Base-by-base conservation (phyloP, 306 rosid species). In the Alnus rubra region DNA sequence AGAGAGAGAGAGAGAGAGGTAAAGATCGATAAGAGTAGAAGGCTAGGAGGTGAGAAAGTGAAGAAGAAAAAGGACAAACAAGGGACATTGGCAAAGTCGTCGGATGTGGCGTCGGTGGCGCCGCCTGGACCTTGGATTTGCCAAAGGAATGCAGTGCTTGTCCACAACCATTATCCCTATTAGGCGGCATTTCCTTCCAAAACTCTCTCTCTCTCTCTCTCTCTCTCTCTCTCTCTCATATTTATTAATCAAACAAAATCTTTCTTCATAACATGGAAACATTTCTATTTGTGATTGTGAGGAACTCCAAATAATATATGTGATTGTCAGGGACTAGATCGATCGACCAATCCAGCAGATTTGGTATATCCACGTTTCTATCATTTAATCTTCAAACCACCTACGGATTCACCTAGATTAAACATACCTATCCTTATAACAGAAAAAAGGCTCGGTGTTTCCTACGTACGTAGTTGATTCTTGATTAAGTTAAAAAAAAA, bases 101-200 rank as follows among this genome's bases (percentile, higher is more conserved):
- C 90, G 77, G 88, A 79, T 84, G 28, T 78, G 82, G 84, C 86
- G 80, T 89, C 75, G 85, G 86, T 83, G 91, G 84, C 89, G 85
- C 94, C 92, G 85, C 88, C 93, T 81, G 63, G 63, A 55, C 87
- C 90, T 92, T 92, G 98, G 94, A 94, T 88, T 90, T 94, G 94
- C 93, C 97, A 83, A 90, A 88, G 97, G 94, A 88, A 87, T 60
- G 75, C 64, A 78, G 96, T 63, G 93, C 81, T 92, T 92, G 97
- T 94, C 94, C 59, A 65, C 69, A 75, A 59, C 80, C 33, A 75
- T 70, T 71, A 37, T 42, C 48, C 10, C 64, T 51, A 77, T 81
- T 51, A 79, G 91, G 84, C 87, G 72, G 87, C 88, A 82, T 87
- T 88, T 83, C 73, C 76, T 59, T 75, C 60, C 52, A 63, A 63